Evolutionary conservation across 2,329 filamentous ascomycete genomes (phyloP), one percentile per base, ranked within the genome.

Genomic region (Chrysoporthe puriensis): DNA sequence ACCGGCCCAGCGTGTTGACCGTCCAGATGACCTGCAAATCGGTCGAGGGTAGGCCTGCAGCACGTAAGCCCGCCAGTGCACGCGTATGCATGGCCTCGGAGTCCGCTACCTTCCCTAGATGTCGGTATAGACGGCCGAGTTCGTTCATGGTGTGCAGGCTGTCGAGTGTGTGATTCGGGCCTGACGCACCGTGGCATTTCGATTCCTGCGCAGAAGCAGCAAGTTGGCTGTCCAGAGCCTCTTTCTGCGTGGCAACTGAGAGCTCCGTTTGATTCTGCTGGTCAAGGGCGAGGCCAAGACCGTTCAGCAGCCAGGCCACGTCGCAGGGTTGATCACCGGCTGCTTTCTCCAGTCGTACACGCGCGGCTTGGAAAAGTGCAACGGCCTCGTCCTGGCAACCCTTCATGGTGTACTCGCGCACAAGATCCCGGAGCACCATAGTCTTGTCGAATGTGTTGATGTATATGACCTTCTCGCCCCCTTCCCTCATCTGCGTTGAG

Each of bases 401-500:
- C 32, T n/a, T n/a, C 56, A 40, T 58, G 16, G 34, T 42, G 56
- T 58, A 58, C 56, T 40, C 56, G 32, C 56, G 56, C 40, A 40
- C 56, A 40, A 58, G 56, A 18, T 58, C 56, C 34, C 56, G 56
- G 32, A 58, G 56, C 21, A 58, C 56, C 56, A 58, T 58, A 13
- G 40, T 36, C 32, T 40, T 58, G 16, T 42, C 56, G 14, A 58
- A 58, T 18, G 34, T 58, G n/a, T 32, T 36, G 16, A 48, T 18
- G 44, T 48, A n/a, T n/a, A n/a, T 48, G 44, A n/a, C 44, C 18
- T n/a, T 48, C 34, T 18, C 18, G 34, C 34, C 16, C 14, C 18
- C 16, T 42, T 40, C 56, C 32, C 56, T 58, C 56, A 32, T 48
- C 44, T 48, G 44, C 8, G 6, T n/a, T 21, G 40, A 42, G 34